A percentile compares a stretch with the other conserved stretches of the same genome.
Conservation (phyloP, 2,329 filamentous ascomycete species). For the Geoglossum cookeanum region DNA sequence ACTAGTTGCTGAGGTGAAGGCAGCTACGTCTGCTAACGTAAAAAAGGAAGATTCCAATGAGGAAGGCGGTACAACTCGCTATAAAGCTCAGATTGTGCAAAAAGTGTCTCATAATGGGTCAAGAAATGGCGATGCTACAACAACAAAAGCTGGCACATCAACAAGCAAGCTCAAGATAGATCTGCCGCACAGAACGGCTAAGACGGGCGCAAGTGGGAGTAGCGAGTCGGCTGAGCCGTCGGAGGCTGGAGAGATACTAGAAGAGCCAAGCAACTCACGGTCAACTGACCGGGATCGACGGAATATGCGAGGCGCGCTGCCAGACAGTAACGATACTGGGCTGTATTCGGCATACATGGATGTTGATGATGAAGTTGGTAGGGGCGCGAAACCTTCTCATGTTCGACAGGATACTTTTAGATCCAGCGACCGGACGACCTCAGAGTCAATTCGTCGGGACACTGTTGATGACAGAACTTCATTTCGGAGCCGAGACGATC, state of each 20-base stretch:
- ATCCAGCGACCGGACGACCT: neutral
- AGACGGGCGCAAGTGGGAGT: neutral
- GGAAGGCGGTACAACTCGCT: neutral
- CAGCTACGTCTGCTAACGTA: neutral
- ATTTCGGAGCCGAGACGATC: neutral
- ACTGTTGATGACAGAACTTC: neutral
- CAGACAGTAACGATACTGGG: neutral
- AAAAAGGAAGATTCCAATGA: neutral
- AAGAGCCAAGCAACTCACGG: neutral
- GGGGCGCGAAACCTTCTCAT: neutral
- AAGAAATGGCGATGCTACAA: neutral
- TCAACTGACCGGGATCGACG: neutral
- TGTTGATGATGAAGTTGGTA: neutral
- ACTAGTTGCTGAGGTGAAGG: slow-evolving; percentile 2
- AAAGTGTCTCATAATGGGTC: neutral
- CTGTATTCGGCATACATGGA: neutral
- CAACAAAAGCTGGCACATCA: neutral
- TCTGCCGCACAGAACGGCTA: neutral
- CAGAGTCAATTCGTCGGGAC: neutral
- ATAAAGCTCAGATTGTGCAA: neutral
- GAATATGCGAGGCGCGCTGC: neutral
- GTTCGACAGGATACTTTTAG: neutral
- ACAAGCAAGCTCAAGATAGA: neutral
- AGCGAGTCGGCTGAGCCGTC: neutral
- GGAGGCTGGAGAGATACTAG: neutral